Percentiles rank a stretch among this genome's conserved stretches.
phyloP scores from a whole-genome alignment of 352 stramenopile species.

The Globisporangium nagaii region DNA sequence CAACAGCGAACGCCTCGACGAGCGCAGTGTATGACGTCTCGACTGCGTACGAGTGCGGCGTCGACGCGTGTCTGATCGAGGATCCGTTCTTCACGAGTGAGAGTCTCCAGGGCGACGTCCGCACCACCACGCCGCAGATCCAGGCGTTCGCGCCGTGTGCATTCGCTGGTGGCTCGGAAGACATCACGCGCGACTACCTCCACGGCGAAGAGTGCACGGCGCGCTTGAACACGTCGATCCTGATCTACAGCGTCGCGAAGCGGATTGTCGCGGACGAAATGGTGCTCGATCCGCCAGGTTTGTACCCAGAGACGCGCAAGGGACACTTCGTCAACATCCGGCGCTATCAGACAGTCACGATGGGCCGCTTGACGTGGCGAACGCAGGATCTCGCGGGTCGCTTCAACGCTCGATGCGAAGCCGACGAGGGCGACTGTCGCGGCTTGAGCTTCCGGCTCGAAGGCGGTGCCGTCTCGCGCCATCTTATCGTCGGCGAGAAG shows the following conservation, averaged over 20 bases:
- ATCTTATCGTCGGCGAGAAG: conserved; percentile 33
- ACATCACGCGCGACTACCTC: conserved; percentile 23
- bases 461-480: conserved; percentile 7
- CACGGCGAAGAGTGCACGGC: conserved; percentile 18
- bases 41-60: conserved; percentile 15
- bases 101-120: neutral
- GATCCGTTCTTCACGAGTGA: conserved; percentile 9
- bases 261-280: conserved; percentile 32
- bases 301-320: conserved; percentile 2
- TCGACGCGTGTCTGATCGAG: conserved; percentile 25
- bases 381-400: conserved; percentile 25
- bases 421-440: conserved; percentile 12
- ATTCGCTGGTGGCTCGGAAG: conserved; percentile 22
- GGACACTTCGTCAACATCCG: conserved; percentile 31
- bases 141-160: conserved; percentile 30
- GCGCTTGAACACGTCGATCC: conserved; percentile 29
- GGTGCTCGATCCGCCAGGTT: conserved; percentile 6
- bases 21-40: conserved; percentile 11
- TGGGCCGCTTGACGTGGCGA: conserved; percentile 33
- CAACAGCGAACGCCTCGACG: neutral
- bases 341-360: conserved; percentile 38
- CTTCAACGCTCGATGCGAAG: conserved; percentile 33
- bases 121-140: conserved; percentile 20
- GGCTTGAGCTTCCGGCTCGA: conserved; percentile 33
- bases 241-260: conserved; percentile 39